These are phyloP conservation scores for Juncus inflexus DNA, from an alignment of 176 grass and related monocot species.

Conservation along the genomic window DNA sequence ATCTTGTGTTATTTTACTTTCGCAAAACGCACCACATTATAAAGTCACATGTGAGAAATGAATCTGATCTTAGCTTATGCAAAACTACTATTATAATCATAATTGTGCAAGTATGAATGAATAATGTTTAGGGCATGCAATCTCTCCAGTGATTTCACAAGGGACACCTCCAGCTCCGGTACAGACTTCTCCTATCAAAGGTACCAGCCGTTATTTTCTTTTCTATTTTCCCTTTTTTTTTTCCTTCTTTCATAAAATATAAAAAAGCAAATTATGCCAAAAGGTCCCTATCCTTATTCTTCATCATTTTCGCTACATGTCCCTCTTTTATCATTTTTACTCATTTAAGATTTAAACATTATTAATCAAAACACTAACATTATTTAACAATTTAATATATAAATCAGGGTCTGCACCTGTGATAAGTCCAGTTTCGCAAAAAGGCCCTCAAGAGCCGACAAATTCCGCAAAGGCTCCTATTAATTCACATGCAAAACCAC, in stretches of 20 bases:
- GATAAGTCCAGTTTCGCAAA: slow-evolving; percentile 52
- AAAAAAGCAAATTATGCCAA: not conserved
- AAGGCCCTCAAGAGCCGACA: slow-evolving; percentile 42
- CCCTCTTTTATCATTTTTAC: slow-evolving; percentile 18
- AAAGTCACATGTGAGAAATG: too few species aligned
- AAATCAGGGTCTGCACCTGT: slow-evolving; percentile 46
- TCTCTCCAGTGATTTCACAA: slow-evolving; percentile 33
- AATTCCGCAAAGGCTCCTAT: slow-evolving; percentile 43
- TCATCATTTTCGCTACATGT: not conserved
- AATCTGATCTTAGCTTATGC: too few species aligned
- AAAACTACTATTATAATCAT: too few species aligned
- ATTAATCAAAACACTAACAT: not conserved
- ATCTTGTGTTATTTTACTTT: too few species aligned
- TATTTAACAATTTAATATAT: not conserved
- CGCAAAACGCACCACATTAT: too few species aligned
- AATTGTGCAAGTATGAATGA: too few species aligned
- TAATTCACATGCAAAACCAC: slow-evolving; percentile 35
- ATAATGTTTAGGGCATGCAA: slow-evolving; percentile 43
- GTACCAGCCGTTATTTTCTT: slow-evolving; percentile 26
- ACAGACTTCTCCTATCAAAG: slow-evolving; percentile 44
- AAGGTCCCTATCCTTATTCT: not conserved
- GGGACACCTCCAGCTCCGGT: slow-evolving; percentile 29
- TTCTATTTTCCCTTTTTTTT: not conserved
- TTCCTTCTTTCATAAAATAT: slow-evolving; percentile 12
- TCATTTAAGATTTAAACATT: slow-evolving; percentile 13